phyloP scores from a whole-genome alignment of 2,329 filamentous ascomycete genomes.

The Chaetomium sp. region DNA sequence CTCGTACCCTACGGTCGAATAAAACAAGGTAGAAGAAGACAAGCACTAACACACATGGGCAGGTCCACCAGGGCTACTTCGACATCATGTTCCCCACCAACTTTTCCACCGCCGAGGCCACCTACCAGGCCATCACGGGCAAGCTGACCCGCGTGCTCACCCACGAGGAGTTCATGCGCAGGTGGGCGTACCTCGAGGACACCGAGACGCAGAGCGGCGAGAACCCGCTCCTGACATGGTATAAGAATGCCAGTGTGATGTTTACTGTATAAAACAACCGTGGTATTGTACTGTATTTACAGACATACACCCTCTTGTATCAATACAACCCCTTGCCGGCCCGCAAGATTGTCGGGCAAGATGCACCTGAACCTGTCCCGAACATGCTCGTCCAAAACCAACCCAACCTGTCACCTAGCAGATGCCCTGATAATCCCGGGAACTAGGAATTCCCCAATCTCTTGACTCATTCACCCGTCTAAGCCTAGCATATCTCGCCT shows the following conservation, averaged over 20 bases:
- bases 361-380: not conserved
- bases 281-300: not conserved
- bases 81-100: conserved; percentile 98
- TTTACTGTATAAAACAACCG: conserved; percentile 67
- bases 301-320: not conserved
- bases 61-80: conserved; percentile 98
- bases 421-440: not conserved
- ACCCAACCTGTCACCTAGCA: not conserved
- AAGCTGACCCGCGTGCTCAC: conserved; percentile 82
- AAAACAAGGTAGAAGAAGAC: not conserved
- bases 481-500: not conserved
- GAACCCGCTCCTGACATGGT: conserved; percentile 90
- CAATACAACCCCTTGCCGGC: not conserved
- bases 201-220: conserved; percentile 88
- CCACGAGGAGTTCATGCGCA: conserved; percentile 87
- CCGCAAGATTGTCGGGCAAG: conserved; percentile 9
- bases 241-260: conserved; percentile 92
- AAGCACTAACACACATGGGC: not conserved
- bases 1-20: not conserved
- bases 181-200: conserved; percentile 89
- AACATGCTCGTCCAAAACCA: not conserved
- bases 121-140: conserved; percentile 91
- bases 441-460: conserved; percentile 11
- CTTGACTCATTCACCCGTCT: conserved; percentile 14
- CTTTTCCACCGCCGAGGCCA: conserved; percentile 84